A percentile compares a stretch with the other conserved stretches of the same genome.
These are phyloP conservation scores for Scheffersomyces cryptocercus DNA, from an alignment of 1,139 yeast genomes.

Conservation along the genomic window DNA sequence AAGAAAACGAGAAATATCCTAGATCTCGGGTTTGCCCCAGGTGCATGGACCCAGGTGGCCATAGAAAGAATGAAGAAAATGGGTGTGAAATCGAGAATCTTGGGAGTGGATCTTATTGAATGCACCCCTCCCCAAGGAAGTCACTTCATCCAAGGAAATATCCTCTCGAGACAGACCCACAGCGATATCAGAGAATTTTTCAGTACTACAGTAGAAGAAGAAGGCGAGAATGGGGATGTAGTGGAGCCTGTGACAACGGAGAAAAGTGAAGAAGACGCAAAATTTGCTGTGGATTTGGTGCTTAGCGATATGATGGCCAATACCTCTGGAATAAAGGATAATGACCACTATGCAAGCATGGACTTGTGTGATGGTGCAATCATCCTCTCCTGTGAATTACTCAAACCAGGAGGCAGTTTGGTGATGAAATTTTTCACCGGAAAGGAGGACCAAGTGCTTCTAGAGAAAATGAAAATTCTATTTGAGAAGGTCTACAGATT, in stretches of 20 bases:
- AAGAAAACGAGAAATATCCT: conserved; percentile 57
- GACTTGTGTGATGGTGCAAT: conserved; percentile 45
- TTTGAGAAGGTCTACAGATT: conserved; percentile 34
- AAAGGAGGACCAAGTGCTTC: conserved; percentile 32
- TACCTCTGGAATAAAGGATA: conserved; percentile 43
- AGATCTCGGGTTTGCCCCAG: conserved; percentile 64
- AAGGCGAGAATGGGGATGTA: neutral
- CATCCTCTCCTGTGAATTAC: conserved; percentile 27
- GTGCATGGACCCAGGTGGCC: conserved; percentile 52
- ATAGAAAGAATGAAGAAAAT: conserved; percentile 22
- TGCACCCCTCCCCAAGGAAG: conserved; percentile 44
- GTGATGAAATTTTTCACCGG: conserved; percentile 48
- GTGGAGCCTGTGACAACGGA: conserved; percentile 1
- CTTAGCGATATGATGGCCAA: conserved; percentile 54
- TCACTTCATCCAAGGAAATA: conserved; percentile 43
- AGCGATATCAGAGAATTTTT: conserved; percentile 22
- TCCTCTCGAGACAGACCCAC: conserved; percentile 37
- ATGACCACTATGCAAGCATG: conserved; percentile 48
- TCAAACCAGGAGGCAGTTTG: conserved; percentile 33
- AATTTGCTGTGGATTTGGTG: conserved; percentile 30
- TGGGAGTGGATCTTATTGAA: conserved; percentile 45
- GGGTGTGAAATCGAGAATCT: conserved; percentile 17
- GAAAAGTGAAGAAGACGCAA: conserved; percentile 1
- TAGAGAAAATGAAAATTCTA: conserved; percentile 23
- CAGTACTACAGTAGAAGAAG: neutral